A percentile compares a stretch with the other conserved stretches of the same genome.
Conservation (phyloP, 805 yeast species). For the Metschnikowia borealis region DNA sequence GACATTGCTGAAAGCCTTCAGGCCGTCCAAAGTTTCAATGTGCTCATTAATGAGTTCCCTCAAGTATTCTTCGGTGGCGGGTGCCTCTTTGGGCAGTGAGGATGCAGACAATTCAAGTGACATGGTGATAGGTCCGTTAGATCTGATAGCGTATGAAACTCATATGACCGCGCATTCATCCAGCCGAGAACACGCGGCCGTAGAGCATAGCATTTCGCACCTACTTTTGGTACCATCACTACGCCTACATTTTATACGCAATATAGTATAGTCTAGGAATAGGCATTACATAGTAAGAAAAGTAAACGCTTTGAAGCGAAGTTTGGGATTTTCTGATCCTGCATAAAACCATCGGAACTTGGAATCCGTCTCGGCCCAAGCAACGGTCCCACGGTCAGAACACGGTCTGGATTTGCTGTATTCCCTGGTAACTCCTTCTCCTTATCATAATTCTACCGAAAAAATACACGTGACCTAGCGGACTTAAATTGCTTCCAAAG, state of each 20-base stretch:
- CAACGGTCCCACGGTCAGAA: no score
- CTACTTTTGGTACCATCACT: not conserved
- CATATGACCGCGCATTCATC: not conserved
- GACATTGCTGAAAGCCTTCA: constrained; percentile 24
- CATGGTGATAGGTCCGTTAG: constrained; percentile 6
- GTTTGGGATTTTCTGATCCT: no score
- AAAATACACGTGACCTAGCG: no score
- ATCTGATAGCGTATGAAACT: not conserved
- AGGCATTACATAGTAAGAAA: no score
- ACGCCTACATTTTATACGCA: not conserved
- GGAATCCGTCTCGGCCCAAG: no score
- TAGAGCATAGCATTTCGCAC: not conserved
- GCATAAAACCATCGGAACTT: no score
- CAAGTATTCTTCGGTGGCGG: constrained; percentile 9
- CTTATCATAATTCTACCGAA: no score
- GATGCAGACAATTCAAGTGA: constrained; percentile 9
- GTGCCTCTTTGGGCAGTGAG: constrained; percentile 10
- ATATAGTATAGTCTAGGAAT: not conserved
- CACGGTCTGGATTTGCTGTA: no score
- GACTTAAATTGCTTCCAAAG: no score
- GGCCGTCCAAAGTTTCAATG: constrained; percentile 1
- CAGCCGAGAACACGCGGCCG: not conserved
- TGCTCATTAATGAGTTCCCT: constrained; percentile 4
- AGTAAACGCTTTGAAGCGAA: no score
- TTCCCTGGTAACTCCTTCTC: no score